These are phyloP conservation scores for Colletotrichum somersetense DNA, from an alignment of 2,329 filamentous ascomycete species.

Conservation along the genomic window DNA sequence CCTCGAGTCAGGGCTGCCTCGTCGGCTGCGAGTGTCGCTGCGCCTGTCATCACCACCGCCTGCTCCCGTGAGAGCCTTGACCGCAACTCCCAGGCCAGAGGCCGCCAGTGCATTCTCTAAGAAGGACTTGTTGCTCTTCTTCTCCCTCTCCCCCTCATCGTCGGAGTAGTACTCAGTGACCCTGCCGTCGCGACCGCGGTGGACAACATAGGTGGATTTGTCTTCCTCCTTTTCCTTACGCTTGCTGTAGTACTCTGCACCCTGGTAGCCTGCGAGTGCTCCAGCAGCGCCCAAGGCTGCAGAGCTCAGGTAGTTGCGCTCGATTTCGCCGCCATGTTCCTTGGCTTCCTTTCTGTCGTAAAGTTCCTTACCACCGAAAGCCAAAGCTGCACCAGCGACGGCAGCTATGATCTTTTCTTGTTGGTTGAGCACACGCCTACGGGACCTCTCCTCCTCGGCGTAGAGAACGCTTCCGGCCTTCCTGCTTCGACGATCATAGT, in stretches of 20 bases:
- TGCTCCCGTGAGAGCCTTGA: slow-evolving; percentile 69
- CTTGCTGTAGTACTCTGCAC: slow-evolving; percentile 73
- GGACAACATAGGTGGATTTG: slow-evolving; percentile 65
- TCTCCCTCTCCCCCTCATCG: slow-evolving; percentile 66
- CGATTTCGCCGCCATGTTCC: slow-evolving; percentile 61
- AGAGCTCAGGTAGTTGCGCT: slow-evolving; percentile 70
- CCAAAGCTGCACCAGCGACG: slow-evolving; percentile 73
- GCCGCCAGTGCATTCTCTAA: slow-evolving; percentile 73
- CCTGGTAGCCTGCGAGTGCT: slow-evolving; percentile 73
- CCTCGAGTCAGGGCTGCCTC: slow-evolving; percentile 52
- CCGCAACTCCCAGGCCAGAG: slow-evolving; percentile 71
- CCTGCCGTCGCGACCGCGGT: slow-evolving; percentile 67
- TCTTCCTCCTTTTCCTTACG: slow-evolving; percentile 66
- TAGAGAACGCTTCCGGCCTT: slow-evolving; percentile 64
- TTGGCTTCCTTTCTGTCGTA: slow-evolving; percentile 73
- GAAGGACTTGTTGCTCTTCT: slow-evolving; percentile 73
- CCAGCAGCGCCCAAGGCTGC: slow-evolving; percentile 74
- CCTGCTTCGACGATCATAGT: slow-evolving; percentile 62
- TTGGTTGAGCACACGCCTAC: slow-evolving; percentile 66
- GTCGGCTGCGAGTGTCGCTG: slow-evolving; percentile 49
- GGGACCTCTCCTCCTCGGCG: slow-evolving; percentile 68
- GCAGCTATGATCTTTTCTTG: slow-evolving; percentile 76
- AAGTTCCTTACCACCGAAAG: slow-evolving; percentile 75
- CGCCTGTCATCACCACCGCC: slow-evolving; percentile 58
- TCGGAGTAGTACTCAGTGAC: slow-evolving; percentile 69